Percentiles rank a stretch among this genome's conserved stretches.
These are phyloP conservation scores for Pythium plurisporium DNA, from an alignment of 352 stramenopile genomes.

Conservation along the genomic window DNA sequence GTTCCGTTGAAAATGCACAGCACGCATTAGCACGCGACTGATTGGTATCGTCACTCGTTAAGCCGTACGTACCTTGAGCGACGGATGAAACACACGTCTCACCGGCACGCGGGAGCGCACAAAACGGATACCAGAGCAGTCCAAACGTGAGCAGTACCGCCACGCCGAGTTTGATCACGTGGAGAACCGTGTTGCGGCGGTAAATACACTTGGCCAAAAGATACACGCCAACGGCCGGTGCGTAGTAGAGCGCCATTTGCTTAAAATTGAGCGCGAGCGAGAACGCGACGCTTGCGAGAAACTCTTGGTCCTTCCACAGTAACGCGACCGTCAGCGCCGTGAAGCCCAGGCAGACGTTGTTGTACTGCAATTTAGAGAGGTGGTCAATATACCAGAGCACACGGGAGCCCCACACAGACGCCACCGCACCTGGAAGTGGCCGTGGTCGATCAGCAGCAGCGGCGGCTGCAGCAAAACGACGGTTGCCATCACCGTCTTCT, in stretches of 20 bases:
- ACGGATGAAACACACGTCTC: slow-evolving; percentile 58
- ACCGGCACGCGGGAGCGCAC: slow-evolving; percentile 34
- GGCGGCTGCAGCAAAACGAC: slow-evolving; percentile 81
- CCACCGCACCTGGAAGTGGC: slow-evolving; percentile 95
- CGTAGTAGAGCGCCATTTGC: slow-evolving; percentile 99
- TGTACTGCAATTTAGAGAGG: slow-evolving; percentile 77
- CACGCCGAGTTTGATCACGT: slow-evolving; percentile 68
- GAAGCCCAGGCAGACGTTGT: slow-evolving; percentile 96
- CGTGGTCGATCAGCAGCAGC: slow-evolving; percentile 96
- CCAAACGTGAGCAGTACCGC: slow-evolving; percentile 89
- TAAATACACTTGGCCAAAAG: slow-evolving; percentile 89
- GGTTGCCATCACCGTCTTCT: slow-evolving; percentile 48
- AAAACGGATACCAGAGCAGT: slow-evolving; percentile 91
- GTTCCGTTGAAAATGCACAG: neutral
- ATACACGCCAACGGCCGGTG: slow-evolving; percentile 91
- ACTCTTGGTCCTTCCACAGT: slow-evolving; percentile 72
- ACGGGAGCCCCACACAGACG: neutral
- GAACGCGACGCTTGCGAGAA: slow-evolving; percentile 85
- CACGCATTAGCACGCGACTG: neutral
- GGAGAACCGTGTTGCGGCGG: slow-evolving; percentile 37
- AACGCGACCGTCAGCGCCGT: slow-evolving; percentile 62
- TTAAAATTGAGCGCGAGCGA: slow-evolving; percentile 97
- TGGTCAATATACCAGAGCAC: neutral
- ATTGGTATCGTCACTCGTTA: neutral
- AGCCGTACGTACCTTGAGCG: slow-evolving; percentile 43